A percentile compares a stretch with the other conserved stretches of the same genome.
Evolutionary conservation across 495 filamentous ascomycete genomes (phyloP).

Genomic region (Podospora comata): DNA sequence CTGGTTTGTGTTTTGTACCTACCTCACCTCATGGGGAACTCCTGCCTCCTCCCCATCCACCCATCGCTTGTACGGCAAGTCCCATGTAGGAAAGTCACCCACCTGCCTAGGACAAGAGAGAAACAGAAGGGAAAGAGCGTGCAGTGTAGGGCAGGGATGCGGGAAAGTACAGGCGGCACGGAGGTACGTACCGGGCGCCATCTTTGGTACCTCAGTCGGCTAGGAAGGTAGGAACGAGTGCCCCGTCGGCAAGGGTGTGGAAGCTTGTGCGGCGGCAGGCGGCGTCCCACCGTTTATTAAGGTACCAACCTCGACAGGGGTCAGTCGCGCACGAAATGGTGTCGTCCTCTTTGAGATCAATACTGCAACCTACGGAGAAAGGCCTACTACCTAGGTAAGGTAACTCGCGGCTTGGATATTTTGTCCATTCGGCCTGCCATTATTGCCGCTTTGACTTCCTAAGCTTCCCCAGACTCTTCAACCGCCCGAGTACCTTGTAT

Average conservation of each 20-base stretch:
- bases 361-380: slow-evolving; percentile 22
- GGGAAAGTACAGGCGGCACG: slow-evolving; percentile 27
- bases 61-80: not conserved
- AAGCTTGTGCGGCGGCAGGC: slow-evolving; percentile 12
- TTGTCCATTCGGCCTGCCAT: slow-evolving; percentile 9
- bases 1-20: slow-evolving; percentile 21
- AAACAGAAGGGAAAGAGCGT: not conserved
- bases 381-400: not conserved
- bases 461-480: slow-evolving; percentile 2
- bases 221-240: slow-evolving; percentile 9
- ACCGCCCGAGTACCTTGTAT: not conserved
- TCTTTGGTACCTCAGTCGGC: not conserved
- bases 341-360: slow-evolving; percentile 14
- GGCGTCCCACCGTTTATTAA: slow-evolving; percentile 5
- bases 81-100: not conserved
- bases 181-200: slow-evolving; percentile 20
- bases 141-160: slow-evolving; percentile 11
- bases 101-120: not conserved
- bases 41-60: not conserved
- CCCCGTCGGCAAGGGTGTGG: slow-evolving; percentile 17
- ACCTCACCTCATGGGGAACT: slow-evolving; percentile 12
- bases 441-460: slow-evolving; percentile 23
- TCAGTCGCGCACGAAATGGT: slow-evolving; percentile 7
- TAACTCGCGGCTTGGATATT: slow-evolving; percentile 19
- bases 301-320: slow-evolving; percentile 2